Evolutionary conservation across 2,329 filamentous ascomycete genomes (phyloP), one percentile per base, ranked within the genome.

Genomic region (Lasiodiplodia sp.): DNA sequence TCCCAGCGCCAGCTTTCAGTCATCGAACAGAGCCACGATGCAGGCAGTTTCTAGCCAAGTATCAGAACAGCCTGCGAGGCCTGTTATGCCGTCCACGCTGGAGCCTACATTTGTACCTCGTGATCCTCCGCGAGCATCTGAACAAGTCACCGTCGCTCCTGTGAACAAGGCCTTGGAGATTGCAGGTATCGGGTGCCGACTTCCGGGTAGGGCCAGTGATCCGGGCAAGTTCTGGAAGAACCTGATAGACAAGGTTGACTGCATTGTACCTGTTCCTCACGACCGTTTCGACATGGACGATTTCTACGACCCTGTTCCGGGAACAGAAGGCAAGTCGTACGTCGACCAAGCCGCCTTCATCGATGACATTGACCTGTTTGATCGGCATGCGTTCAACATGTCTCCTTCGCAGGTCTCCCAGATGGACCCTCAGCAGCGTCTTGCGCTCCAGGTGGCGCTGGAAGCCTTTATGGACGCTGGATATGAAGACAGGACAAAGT

Each of bases 251-350:
- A 23, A 23, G 5, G 14, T 55, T 28, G 14, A 31, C 52, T 31
- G 16, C 25, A 16, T 14, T 11, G 14, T 10, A 3, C 25, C 14
- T 3, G 31, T 40, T 1, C 55, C 34, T 8, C 18, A 31, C 31
- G 73, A 1, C 72, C 75, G 56, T 71, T 55, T 55, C 52, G 31
- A 55, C 52, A 34, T 34, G 12, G 52, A 31, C 14, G 52, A 28
- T 28, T 55, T 55, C 28, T 34, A 75, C 28, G 74, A 77, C 21
- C 76, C 72, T 71, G 72, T 75, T 47, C 62, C 76, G 44, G 31
- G 60, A 8, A 67, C 73, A 14, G 40, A 69, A 0, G 77, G 77
- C 0, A 68, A 75, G 0, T 74, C 79, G 3, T 21, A 21, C 14
- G 31, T 40, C 6, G 31, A 21, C 16, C 31, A 57, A 7, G 55